These are phyloP conservation scores for Parascedosporium putredinis DNA, from an alignment of 2,329 filamentous ascomycete genomes.

Conservation along the genomic window DNA sequence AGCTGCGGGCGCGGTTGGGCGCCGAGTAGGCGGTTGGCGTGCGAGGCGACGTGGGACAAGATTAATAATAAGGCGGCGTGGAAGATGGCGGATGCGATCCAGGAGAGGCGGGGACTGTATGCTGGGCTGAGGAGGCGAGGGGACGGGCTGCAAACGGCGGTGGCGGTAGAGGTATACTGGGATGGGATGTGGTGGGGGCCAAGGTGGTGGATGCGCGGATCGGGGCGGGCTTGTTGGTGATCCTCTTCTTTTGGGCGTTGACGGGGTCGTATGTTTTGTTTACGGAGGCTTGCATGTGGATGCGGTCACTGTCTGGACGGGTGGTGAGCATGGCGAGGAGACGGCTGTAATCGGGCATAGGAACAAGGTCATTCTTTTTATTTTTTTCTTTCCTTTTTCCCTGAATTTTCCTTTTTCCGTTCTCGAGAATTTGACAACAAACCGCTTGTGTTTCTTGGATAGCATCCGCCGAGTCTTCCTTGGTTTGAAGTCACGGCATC, in stretches of 20 bases:
- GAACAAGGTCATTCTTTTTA: too few species aligned
- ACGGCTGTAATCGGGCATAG: conserved; percentile 7
- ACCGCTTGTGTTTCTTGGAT: too few species aligned
- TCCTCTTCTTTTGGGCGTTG: conserved; percentile 37
- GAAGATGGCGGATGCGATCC: conserved; percentile 46
- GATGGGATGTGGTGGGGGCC: not conserved
- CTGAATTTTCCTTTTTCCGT: too few species aligned
- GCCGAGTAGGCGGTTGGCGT: conserved; percentile 44
- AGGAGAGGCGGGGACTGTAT: conserved; percentile 22
- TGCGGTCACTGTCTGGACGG: not conserved
- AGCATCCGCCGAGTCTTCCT: too few species aligned
- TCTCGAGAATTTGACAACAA: too few species aligned
- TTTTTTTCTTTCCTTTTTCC: too few species aligned
- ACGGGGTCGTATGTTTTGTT: conserved; percentile 39
- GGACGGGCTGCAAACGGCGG: too few species aligned
- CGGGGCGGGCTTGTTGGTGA: conserved; percentile 33
- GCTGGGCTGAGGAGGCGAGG: not conserved
- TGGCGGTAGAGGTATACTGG: not conserved
- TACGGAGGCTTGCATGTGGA: conserved; percentile 32
- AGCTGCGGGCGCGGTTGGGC: conserved; percentile 34
- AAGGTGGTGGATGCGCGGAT: conserved; percentile 32
- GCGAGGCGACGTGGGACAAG: conserved; percentile 58
- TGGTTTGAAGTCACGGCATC: too few species aligned
- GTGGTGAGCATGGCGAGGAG: not conserved
- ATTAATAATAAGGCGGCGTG: conserved; percentile 61